Base-by-base conservation (phyloP, 2,329 filamentous ascomycete species). In the Penicillium sp. region DNA sequence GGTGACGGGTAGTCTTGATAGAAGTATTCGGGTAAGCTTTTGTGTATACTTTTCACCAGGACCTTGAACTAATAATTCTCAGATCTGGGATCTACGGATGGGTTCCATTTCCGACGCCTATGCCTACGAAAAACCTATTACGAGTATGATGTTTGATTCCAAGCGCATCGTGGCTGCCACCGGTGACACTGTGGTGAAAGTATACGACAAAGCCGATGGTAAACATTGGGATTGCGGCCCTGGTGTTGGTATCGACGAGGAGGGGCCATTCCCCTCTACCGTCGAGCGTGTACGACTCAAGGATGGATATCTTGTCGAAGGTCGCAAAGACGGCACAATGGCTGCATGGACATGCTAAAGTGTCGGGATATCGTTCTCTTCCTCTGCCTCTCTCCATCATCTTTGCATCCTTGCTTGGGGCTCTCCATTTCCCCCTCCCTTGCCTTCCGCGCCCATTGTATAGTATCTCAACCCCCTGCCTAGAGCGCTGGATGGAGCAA, bases 31-130 rank as follows among this genome's bases (percentile, higher is more conserved):
- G 78, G 93, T 98, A 83, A 84, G 91, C 68, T 56, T 61, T 27
- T 35, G 11, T 9, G n/a, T 16, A 47, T 29, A 7, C 27, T 11
- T 49, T 56, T 44, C 47, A 22, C n/a, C 22, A 26, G 39, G 48
- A 8, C n/a, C n/a, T 37, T 33, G 31, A 47, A 49, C 54, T 68
- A 65, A 76, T 68, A 62, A 16, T 43, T 33, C 55, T 50, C 70
- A 98, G 93, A 98, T 99, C 72, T 99, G 95, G 95, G 95, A 99
- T 76, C 88, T 99, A 55, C 90, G 95, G 54, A 98, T 92, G 13
- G 95, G 95, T 46, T 93, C 92, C 33, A 97, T 99, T 66, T 90
- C 90, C 73, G 95, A 99, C 73, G 95, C 93, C 19, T 99, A 93
- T 74, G 95, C 93, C 22, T 99, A 98, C 77, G 93, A 98, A 70